Evolutionary conservation across 495 filamentous ascomycete species (phyloP).

Genomic region (Penicillium coffeae): DNA sequence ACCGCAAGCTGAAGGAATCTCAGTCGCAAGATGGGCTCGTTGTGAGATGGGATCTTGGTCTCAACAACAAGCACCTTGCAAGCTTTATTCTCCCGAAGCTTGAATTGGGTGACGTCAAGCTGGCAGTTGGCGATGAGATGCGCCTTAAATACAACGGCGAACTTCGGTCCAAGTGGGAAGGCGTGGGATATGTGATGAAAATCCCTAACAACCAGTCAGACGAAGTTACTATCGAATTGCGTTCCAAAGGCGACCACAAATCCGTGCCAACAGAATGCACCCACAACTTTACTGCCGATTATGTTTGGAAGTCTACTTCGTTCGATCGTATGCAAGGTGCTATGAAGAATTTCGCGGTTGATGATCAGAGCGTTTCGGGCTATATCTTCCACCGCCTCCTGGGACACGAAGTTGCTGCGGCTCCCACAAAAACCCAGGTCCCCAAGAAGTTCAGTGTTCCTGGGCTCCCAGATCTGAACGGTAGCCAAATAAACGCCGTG

Average conservation of each 20-base stretch:
- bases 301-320: constrained; percentile 99
- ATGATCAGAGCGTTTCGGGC: constrained; percentile 96
- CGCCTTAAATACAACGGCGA: constrained; percentile 94
- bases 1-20: constrained; percentile 96
- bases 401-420: constrained; percentile 92
- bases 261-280: constrained; percentile 96
- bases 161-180: constrained; percentile 91
- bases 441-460: constrained; percentile 97
- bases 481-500: constrained; percentile 93
- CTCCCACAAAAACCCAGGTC: constrained; percentile 94
- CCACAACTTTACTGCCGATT: constrained; percentile 96
- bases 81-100: constrained; percentile 97
- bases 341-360: constrained; percentile 98
- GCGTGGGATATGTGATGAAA: constrained; percentile 98
- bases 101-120: constrained; percentile 94
- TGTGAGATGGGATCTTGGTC: constrained; percentile 91
- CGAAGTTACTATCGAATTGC: constrained; percentile 92
- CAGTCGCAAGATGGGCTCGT: constrained; percentile 93
- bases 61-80: constrained; percentile 97
- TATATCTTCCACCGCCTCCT: constrained; percentile 98
- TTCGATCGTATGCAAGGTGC: constrained; percentile 99
- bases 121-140: constrained; percentile 99
- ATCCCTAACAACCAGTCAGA: constrained; percentile 99
- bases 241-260: constrained; percentile 86
- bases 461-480: constrained; percentile 91